A percentile compares a stretch with the other conserved stretches of the same genome.
Evolutionary conservation across 495 filamentous ascomycete genomes (phyloP).

Genomic region (Hypoxylon subgilvum): DNA sequence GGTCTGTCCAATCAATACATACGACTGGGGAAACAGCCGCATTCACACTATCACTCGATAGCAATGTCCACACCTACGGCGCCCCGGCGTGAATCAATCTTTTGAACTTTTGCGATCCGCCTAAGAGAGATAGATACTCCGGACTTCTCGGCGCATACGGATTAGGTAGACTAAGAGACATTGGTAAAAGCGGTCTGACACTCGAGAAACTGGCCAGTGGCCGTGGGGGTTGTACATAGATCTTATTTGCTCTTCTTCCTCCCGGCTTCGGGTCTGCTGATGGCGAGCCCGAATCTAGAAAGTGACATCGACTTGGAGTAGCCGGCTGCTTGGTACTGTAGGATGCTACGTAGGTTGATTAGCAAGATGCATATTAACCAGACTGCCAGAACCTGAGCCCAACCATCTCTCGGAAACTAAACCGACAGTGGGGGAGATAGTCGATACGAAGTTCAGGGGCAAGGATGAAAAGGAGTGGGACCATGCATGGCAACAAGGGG

Average conservation of each 20-base stretch:
- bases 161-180: too few species aligned
- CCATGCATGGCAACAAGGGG: slow-evolving; percentile 27
- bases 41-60: slow-evolving; percentile 22
- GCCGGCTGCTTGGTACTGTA: background rate
- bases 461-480: slow-evolving; percentile 18
- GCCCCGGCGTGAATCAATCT: background rate
- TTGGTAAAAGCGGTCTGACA: too few species aligned
- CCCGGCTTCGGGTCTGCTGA: slow-evolving; percentile 6
- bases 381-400: slow-evolving; percentile 1
- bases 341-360: slow-evolving; percentile 8
- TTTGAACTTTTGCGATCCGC: background rate
- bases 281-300: slow-evolving; percentile 24
- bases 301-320: slow-evolving; percentile 30
- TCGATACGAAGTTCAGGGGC: slow-evolving; percentile 37
- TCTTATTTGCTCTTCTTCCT: background rate
- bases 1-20: slow-evolving; percentile 15
- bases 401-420: slow-evolving; percentile 21
- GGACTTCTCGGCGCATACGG: too few species aligned
- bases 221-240: too few species aligned
- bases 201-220: too few species aligned
- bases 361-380: slow-evolving; percentile 17
- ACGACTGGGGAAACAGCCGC: slow-evolving; percentile 13
- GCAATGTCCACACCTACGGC: background rate
- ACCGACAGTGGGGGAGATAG: slow-evolving; percentile 23
- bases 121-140: background rate